Percentiles rank a stretch among this genome's conserved stretches.
phyloP scores from a whole-genome alignment of 2,329 filamentous ascomycete species.

The Fusarium begoniae region DNA sequence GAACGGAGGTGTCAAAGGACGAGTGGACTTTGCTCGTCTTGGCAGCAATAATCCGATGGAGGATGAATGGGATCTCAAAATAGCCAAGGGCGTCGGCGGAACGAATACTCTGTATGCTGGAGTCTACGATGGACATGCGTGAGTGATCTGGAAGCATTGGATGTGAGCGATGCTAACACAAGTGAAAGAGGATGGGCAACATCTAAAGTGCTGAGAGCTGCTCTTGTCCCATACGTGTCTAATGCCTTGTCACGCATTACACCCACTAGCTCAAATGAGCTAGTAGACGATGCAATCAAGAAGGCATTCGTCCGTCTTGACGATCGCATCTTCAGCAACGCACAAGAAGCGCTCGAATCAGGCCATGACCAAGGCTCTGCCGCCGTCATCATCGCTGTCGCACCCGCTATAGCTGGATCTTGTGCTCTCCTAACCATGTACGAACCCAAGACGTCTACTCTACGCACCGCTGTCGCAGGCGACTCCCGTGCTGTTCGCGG shows the following conservation, averaged over 20 bases:
- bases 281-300: slow-evolving; percentile 65
- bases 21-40: slow-evolving; percentile 48
- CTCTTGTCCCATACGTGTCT: slow-evolving; percentile 55
- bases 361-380: slow-evolving; percentile 42
- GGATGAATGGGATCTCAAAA: slow-evolving; percentile 48
- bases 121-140: slow-evolving; percentile 62
- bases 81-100: slow-evolving; percentile 45
- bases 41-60: slow-evolving; percentile 50
- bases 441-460: slow-evolving; percentile 60
- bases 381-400: slow-evolving; percentile 45
- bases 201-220: slow-evolving; percentile 50
- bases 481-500: slow-evolving; percentile 75
- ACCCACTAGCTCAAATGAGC: slow-evolving; percentile 51
- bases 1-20: slow-evolving; percentile 37
- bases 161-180: not conserved
- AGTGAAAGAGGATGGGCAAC: slow-evolving; percentile 52
- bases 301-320: slow-evolving; percentile 66
- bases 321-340: slow-evolving; percentile 60
- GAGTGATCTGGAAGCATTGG: slow-evolving; percentile 27
- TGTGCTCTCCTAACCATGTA: slow-evolving; percentile 72
- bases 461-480: slow-evolving; percentile 73
- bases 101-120: slow-evolving; percentile 46
- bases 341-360: slow-evolving; percentile 45
- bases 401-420: slow-evolving; percentile 59
- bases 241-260: slow-evolving; percentile 46